Evolutionary conservation across 768 basidiomycete genomes (phyloP).

Genomic region (Hypholoma fasciculare): DNA sequence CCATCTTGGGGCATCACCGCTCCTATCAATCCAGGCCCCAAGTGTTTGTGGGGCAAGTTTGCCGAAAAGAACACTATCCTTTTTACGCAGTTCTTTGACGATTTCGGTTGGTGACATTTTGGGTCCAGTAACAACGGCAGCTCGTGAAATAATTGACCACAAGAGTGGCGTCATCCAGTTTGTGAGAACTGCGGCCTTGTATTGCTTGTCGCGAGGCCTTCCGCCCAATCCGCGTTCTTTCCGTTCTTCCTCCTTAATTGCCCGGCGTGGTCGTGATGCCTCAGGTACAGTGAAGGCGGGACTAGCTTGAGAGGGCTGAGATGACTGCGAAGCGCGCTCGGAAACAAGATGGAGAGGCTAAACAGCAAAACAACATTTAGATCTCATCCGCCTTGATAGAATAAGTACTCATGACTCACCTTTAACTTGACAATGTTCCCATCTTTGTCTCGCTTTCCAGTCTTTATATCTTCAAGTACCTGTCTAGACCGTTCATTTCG

Average conservation of each 20-base stretch:
- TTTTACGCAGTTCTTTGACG: conserved; percentile 12
- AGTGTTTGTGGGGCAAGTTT: conserved; percentile 17
- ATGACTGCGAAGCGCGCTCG: no score
- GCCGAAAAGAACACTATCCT: conserved; percentile 12
- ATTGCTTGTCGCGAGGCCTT: neutral
- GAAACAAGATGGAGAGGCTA: no score
- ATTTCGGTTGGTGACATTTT: conserved; percentile 14
- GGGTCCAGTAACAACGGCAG: neutral
- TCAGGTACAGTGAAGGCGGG: neutral
- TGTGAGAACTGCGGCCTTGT: neutral
- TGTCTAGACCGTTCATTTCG: no score
- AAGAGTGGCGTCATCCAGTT: neutral
- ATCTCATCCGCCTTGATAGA: no score
- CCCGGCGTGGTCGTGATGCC: neutral
- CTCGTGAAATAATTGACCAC: neutral
- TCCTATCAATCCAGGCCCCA: conserved; percentile 24
- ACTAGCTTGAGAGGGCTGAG: no score
- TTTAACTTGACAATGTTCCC: no score
- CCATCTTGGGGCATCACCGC: conserved; percentile 19
- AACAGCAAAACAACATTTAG: no score
- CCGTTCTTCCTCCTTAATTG: neutral
- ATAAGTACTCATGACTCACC: no score
- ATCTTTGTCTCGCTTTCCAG: no score
- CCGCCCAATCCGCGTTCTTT: neutral
- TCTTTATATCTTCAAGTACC: no score